Evolutionary conservation across 192 early-diverging fungal species (phyloP).

Genomic region (Mycoemilia scoparia): DNA sequence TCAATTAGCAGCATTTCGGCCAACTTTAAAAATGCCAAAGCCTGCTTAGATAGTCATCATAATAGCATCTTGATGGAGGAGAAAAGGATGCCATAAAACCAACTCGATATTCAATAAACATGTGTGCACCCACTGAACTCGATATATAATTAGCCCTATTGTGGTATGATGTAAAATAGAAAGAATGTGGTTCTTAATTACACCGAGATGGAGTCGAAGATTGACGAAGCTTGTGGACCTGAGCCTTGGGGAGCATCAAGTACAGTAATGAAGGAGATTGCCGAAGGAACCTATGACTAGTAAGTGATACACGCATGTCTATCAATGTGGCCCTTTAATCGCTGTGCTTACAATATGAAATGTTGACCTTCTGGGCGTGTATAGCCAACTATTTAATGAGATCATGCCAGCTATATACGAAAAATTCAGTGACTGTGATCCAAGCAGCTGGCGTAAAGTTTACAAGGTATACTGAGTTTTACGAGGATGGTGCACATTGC

Average conservation of each 20-base stretch:
- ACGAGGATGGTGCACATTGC: not conserved
- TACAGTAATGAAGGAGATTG: conserved; percentile 86
- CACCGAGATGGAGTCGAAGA: conserved; percentile 84
- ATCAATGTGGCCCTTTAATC: no score
- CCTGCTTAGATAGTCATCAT: no score
- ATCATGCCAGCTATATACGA: conserved; percentile 89
- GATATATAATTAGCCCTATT: not conserved
- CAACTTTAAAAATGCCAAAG: not conserved
- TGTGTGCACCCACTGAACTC: not conserved
- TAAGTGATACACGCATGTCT: conserved; percentile 25
- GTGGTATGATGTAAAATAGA: conserved; percentile 1
- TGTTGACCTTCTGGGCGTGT: not conserved
- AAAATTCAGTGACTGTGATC: conserved; percentile 66
- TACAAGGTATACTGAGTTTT: conserved; percentile 61
- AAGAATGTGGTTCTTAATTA: conserved; percentile 85
- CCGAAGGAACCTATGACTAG: conserved; percentile 71
- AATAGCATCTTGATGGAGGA: no score
- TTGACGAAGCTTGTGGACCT: conserved; percentile 79
- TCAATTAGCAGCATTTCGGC: not conserved
- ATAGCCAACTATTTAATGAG: conserved; percentile 79
- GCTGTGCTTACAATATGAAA: not conserved
- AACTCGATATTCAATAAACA: not conserved
- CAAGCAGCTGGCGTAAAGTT: conserved; percentile 77
- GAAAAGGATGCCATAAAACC: no score
- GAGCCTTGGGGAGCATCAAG: conserved; percentile 92